Conservation (phyloP, 2,329 filamentous ascomycete genomes). For the Verticillium nonalfalfae region DNA sequence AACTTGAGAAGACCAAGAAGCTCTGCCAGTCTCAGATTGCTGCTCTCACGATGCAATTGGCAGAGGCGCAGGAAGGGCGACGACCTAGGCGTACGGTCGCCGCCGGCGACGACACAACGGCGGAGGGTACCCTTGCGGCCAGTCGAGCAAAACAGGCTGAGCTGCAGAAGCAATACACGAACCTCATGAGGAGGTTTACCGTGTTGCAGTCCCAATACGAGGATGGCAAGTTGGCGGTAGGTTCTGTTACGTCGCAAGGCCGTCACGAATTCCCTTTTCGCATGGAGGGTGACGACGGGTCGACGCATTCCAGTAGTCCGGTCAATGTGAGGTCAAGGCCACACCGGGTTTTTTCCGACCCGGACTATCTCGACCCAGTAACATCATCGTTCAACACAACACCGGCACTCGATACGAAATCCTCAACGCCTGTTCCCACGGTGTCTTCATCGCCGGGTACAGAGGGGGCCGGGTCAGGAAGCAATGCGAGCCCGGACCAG, state of each 20-base stretch:
- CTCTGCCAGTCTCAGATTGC: constrained; percentile 42
- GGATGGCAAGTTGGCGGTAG: constrained; percentile 8
- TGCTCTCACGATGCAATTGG: constrained; percentile 38
- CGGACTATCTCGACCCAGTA: constrained; percentile 33
- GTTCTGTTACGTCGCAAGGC: constrained; percentile 9
- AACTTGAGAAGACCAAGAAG: constrained; percentile 34
- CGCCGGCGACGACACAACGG: constrained; percentile 24
- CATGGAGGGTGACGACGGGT: constrained; percentile 13
- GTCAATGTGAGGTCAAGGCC: constrained; percentile 27
- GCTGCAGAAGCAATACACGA: constrained; percentile 43
- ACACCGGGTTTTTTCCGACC: constrained; percentile 36
- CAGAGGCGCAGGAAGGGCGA: constrained; percentile 25
- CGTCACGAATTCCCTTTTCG: constrained; percentile 9
- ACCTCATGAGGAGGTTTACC: constrained; percentile 45
- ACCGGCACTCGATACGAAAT: constrained; percentile 30
- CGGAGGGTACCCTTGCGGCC: constrained; percentile 41
- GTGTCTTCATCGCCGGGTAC: constrained; percentile 21
- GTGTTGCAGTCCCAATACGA: constrained; percentile 36
- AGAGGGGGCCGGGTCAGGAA: constrained; percentile 20
- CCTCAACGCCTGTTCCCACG: constrained; percentile 16
- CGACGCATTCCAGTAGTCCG: constrained; percentile 24
- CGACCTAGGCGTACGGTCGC: constrained; percentile 11
- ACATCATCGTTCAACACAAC: constrained; percentile 36
- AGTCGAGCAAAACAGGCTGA: constrained; percentile 47
- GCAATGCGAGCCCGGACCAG: constrained; percentile 27